A percentile compares a stretch with the other conserved stretches of the same genome.
phyloP scores from a whole-genome alignment of 1,284 basidiomycete genomes.

The Cutaneotrichosporon dermatis region DNA sequence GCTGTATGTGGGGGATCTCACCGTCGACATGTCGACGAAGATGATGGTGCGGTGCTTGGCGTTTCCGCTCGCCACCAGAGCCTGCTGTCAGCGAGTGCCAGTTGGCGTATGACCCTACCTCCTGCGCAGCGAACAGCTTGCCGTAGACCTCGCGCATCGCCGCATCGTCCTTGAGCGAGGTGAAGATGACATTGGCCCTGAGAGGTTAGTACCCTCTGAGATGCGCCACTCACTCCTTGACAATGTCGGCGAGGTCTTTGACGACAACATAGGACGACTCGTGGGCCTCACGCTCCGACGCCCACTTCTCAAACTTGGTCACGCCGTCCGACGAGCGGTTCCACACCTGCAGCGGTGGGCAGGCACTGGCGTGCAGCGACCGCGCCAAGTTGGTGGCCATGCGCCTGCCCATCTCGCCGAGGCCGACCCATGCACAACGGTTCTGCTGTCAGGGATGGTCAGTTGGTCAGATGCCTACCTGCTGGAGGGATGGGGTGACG shows the following conservation, averaged over 20 bases:
- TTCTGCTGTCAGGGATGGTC: constrained; percentile 4
- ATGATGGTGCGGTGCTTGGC: constrained; percentile 53
- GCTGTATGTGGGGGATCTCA: constrained; percentile 41
- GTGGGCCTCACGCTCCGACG: constrained; percentile 25
- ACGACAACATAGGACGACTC: constrained; percentile 36
- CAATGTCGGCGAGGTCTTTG: constrained; percentile 40
- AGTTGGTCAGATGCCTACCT: neutral
- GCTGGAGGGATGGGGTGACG: constrained; percentile 27
- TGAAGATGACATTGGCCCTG: constrained; percentile 74
- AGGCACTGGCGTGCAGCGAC: constrained; percentile 14
- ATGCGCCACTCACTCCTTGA: constrained; percentile 31
- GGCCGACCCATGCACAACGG: constrained; percentile 46
- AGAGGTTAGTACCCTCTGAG: constrained; percentile 13
- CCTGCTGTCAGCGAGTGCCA: no score
- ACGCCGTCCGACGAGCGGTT: constrained; percentile 42
- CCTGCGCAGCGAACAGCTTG: constrained; percentile 59
- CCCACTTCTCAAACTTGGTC: constrained; percentile 38
- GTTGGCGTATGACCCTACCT: constrained; percentile 12
- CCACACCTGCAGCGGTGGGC: constrained; percentile 47
- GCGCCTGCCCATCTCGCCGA: constrained; percentile 48
- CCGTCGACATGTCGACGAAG: constrained; percentile 76
- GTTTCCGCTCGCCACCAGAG: neutral
- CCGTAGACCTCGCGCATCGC: constrained; percentile 65
- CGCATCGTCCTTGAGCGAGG: constrained; percentile 67
- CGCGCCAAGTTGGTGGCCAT: constrained; percentile 48